These are phyloP conservation scores for Musa itinerans DNA, from an alignment of 176 grass and related monocot genomes.

Conservation along the genomic window DNA sequence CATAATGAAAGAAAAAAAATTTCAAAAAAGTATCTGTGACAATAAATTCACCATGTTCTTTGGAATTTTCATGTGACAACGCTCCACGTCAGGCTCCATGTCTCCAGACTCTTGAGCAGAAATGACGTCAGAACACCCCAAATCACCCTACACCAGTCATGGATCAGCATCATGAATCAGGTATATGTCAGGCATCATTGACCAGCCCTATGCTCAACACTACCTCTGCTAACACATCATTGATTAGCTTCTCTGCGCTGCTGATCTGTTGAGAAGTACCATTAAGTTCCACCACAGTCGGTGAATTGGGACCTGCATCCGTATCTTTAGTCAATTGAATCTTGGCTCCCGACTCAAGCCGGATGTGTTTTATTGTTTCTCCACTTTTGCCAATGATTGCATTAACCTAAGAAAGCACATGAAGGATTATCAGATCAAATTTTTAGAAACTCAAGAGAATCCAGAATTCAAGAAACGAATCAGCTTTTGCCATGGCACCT, in stretches of 20 bases:
- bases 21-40: background rate
- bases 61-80: constrained; percentile 78
- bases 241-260: constrained; percentile 76
- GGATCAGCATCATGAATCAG: no score
- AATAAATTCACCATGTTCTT: constrained; percentile 65
- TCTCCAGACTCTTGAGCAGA: constrained; percentile 26
- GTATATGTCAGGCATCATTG: no score
- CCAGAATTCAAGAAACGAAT: no score
- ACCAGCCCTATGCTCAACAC: background rate
- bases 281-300: constrained; percentile 59
- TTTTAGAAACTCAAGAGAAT: no score
- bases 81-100: constrained; percentile 51
- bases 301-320: constrained; percentile 66
- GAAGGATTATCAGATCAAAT: no score
- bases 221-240: constrained; percentile 79
- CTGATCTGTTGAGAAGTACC: constrained; percentile 84
- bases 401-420: constrained; percentile 43
- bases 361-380: constrained; percentile 79
- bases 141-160: constrained; percentile 48
- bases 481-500: no score
- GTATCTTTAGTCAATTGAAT: constrained; percentile 89
- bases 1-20: no score
- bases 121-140: constrained; percentile 44
- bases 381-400: constrained; percentile 90
- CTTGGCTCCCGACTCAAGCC: constrained; percentile 81